These are phyloP conservation scores for Tinospora cordifolia DNA, from an alignment of 164 flowering plant species.

Conservation along the genomic window DNA sequence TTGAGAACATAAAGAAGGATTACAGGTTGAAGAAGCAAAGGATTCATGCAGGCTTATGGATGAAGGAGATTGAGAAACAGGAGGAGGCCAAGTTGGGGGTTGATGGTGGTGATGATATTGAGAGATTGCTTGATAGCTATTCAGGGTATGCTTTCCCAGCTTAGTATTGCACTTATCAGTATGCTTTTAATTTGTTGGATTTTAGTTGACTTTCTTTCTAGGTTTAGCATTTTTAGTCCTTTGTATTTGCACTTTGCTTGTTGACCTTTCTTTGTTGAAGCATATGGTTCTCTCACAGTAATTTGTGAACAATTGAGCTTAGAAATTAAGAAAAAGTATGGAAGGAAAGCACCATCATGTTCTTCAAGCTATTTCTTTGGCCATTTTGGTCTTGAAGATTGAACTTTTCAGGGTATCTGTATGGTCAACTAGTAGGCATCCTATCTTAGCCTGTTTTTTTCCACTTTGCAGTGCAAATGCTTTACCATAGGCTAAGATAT, in stretches of 20 bases:
- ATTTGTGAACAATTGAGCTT: no score
- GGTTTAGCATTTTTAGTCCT: background rate
- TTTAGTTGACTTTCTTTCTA: background rate
- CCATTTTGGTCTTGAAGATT: no score
- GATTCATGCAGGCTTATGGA: conserved; percentile 83
- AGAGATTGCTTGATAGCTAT: conserved; percentile 73
- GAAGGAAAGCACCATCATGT: no score
- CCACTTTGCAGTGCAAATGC: no score
- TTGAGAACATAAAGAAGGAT: conserved; percentile 75
- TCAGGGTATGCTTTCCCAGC: conserved; percentile 53
- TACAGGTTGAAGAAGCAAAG: conserved; percentile 91
- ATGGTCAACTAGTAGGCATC: no score
- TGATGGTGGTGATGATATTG: conserved; percentile 63
- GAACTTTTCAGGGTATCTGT: no score
- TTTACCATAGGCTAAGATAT: no score
- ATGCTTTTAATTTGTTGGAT: background rate
- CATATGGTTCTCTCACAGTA: no score
- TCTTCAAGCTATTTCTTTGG: no score
- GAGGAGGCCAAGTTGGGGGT: conserved; percentile 72
- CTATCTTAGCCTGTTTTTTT: no score
- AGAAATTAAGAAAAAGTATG: no score
- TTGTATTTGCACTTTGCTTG: background rate
- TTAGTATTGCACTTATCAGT: background rate
- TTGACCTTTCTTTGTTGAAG: no score
- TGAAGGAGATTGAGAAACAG: conserved; percentile 85